Evolutionary conservation across 805 yeast genomes (phyloP), one percentile per base, ranked within the genome.

Genomic region (Yarrowia alimentaria): DNA sequence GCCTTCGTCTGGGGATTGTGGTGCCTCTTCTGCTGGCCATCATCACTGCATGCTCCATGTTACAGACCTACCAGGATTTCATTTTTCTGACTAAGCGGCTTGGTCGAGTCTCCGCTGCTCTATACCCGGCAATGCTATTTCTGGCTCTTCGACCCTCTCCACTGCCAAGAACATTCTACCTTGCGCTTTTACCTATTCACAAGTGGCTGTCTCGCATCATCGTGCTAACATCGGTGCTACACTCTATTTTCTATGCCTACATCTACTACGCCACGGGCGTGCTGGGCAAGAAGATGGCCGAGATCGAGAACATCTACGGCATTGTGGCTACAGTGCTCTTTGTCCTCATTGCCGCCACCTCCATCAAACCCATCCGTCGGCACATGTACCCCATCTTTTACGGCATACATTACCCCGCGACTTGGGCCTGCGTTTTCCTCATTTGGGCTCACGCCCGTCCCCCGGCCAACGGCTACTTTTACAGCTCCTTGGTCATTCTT

Each of bases 151-250:
- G 93, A 53, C 97, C 98, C 1, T 81, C 94, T 1, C 95, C 95
- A 1, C 65, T 91, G 42, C 96, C 96, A 0, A 73, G 77, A 37
- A 79, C 85, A 0, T 68, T 87, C 18, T 91, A 91, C 63, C 65
- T 91, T 51, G 67, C 82, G 7, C 66, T 89, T 20, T 60, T 91
- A 7, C 90, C 93, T 0, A 71, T 89, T 25, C 98, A 91, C 68
- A 90, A 89, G 64, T 91, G 97, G 96, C 69, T 91, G 6, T 82
- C 95, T 3, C 71, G 98, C 51, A 68, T 85, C 3, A 78, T 86
- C 10, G 83, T 88, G 0, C 19, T 85, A 6, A 81, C 84, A 60
- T 76, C 88, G 2, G 55, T 76, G 0, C 48, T 78, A 8, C 98
- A 91, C 63, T 79, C 89, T 0, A 54, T 74, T 0, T 56, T 84